These are phyloP conservation scores for Pulveroboletus sp. DNA, from an alignment of 768 basidiomycete genomes.

Conservation along the genomic window DNA sequence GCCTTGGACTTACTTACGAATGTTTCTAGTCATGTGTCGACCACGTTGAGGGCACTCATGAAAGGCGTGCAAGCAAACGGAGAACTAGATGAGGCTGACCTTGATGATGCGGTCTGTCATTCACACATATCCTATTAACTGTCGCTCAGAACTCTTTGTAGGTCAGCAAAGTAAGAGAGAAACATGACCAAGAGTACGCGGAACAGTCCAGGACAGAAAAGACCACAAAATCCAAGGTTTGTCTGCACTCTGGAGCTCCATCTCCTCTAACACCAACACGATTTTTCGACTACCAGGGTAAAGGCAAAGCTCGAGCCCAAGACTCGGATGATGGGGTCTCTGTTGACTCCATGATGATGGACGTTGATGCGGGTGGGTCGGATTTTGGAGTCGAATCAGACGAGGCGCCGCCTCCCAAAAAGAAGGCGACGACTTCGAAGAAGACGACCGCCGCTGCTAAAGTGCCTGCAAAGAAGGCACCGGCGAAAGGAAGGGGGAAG, in stretches of 20 bases:
- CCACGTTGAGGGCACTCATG: conserved; percentile 58
- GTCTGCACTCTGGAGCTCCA: neutral
- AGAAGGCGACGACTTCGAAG: conserved; percentile 39
- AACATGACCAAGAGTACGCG: conserved; percentile 61
- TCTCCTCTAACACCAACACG: neutral
- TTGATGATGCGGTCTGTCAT: conserved; percentile 66
- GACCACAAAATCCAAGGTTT: conserved; percentile 44
- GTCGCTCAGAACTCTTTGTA: conserved; percentile 22
- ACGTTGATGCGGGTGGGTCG: conserved; percentile 57
- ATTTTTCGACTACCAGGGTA: conserved; percentile 37
- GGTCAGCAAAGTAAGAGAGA: conserved; percentile 69
- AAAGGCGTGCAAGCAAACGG: conserved; percentile 65
- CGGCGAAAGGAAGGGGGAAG: conserved; percentile 53
- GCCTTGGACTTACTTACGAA: neutral
- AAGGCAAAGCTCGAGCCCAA: conserved; percentile 48
- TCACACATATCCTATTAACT: neutral
- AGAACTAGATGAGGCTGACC: conserved; percentile 66
- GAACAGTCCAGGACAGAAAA: conserved; percentile 43
- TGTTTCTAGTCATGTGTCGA: conserved; percentile 59
- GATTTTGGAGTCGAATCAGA: conserved; percentile 45
- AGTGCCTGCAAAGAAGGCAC: conserved; percentile 42
- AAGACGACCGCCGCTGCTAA: conserved; percentile 24
- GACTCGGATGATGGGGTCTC: conserved; percentile 51
- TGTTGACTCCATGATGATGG: conserved; percentile 76
- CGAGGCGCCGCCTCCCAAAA: conserved; percentile 42